Conservation (phyloP, 2,329 filamentous ascomycete genomes). For the Colletotrichum orbiculare region DNA sequence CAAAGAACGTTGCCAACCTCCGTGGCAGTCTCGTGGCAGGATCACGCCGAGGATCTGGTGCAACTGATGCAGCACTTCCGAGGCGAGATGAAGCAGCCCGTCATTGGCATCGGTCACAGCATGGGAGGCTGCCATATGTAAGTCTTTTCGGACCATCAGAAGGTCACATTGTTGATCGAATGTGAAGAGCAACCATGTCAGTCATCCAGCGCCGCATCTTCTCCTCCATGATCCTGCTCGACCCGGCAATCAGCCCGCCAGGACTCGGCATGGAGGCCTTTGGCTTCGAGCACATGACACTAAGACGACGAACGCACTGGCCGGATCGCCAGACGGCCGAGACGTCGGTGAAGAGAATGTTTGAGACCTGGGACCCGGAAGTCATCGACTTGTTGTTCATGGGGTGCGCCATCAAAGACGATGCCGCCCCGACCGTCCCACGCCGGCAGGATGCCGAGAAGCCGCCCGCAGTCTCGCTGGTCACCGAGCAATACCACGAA, state of each 20-base stretch:
- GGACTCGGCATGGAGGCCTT: neutral
- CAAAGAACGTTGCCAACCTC: too few relatives aligned
- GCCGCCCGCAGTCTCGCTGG: neutral
- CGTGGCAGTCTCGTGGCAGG: neutral
- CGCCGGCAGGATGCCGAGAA: too few relatives aligned
- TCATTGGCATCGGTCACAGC: slow-evolving; percentile 2
- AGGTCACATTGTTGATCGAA: fast-evolving
- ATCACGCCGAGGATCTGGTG: slow-evolving; percentile 5
- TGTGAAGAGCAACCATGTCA: slow-evolving; percentile 2
- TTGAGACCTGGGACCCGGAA: slow-evolving; percentile 2
- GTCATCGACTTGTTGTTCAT: neutral
- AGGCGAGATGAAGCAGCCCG: slow-evolving; percentile 1
- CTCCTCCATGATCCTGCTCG: slow-evolving; percentile 5
- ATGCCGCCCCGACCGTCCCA: neutral
- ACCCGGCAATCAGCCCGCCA: slow-evolving; percentile 7
- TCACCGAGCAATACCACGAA: slow-evolving; percentile 1
- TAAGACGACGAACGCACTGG: neutral
- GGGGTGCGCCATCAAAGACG: neutral
- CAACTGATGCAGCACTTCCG: slow-evolving; percentile 1
- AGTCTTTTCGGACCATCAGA: neutral
- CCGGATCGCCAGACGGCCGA: neutral
- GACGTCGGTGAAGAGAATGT: neutral
- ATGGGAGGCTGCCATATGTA: slow-evolving; percentile 12
- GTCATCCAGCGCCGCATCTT: neutral
- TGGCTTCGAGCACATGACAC: slow-evolving; percentile 1